Base-by-base conservation (phyloP, 441 rosid genomes). In the Macaranga tanarius region DNA sequence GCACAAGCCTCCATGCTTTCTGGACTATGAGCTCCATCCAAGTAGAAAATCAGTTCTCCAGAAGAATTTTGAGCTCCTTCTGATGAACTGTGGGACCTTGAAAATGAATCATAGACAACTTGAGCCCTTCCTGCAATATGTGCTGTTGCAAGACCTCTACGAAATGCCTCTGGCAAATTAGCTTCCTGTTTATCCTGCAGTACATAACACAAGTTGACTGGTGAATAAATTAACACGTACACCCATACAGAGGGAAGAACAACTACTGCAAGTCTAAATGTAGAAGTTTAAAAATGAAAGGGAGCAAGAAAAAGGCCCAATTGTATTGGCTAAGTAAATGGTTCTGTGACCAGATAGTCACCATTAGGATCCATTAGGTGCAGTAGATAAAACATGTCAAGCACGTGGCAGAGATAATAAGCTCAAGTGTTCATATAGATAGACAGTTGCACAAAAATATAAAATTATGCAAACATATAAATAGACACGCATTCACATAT, bases 21-120 rank as follows among this genome's bases (percentile, higher is more conserved):
- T 26, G 98, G 97, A 80, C 94, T 90, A 77, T 93, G 97, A 80
- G 98, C 98, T 78, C 98, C 98, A 79, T 93, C 98, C 84, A 93
- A 83, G 86, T 90, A 93, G 80, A 91, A 93, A 44, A 87, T 81
- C 67, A 93, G 79, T 77, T 91, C 89, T 31, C 92, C 96, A 16
- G 84, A 82, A 58, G 83, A 75, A 70, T 64, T 82, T 73, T 75
- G 77, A 62, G 48, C 55, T 38, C 62, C 22, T 23, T 72, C 75
- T 60, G 86, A 80, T 31, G 88, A 78, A 67, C 63, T 44, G 12
- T 71, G 20, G 55, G 73, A 84, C 66, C 80, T 75, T 70, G 79
- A 77, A 79, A 68, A 64, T 82, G 76, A 72, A 85, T 88, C 96
- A 67, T 86, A 77, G 48, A 92, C 80, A 59, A 88, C 81, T 79